Conservation (phyloP, 495 filamentous ascomycete genomes). For the Aspergillus hancockii region DNA sequence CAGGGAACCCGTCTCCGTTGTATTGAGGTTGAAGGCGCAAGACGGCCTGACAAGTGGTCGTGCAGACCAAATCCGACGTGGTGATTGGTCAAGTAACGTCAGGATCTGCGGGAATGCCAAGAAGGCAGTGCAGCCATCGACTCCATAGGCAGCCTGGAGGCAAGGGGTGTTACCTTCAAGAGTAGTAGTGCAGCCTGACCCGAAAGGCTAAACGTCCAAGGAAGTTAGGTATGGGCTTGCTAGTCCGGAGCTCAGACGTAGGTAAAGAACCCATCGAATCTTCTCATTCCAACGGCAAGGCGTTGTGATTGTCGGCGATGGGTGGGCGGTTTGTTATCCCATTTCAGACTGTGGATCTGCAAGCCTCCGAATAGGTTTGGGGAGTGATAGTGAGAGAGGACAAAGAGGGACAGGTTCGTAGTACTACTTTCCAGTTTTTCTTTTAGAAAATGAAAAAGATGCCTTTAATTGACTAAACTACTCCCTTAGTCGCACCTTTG, state of each 20-base stretch:
- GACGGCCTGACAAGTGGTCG: slow-evolving; percentile 24
- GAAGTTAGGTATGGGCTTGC: neutral
- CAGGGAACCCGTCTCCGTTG: neutral
- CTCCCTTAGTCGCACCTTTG: no score
- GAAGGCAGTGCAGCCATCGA: slow-evolving; percentile 22
- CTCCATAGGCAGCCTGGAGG: slow-evolving; percentile 11
- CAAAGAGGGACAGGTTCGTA: neutral
- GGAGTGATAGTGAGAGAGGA: neutral
- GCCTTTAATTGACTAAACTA: neutral
- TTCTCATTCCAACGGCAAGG: slow-evolving; percentile 3
- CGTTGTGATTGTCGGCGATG: neutral
- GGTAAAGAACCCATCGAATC: neutral
- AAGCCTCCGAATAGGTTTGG: neutral
- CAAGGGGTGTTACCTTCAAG: slow-evolving; percentile 18
- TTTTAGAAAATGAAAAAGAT: neutral
- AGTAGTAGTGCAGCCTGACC: slow-evolving; percentile 7
- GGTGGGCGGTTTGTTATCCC: neutral
- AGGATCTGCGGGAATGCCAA: slow-evolving; percentile 29
- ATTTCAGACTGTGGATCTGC: slow-evolving; percentile 2
- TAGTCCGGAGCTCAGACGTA: slow-evolving; percentile 1
- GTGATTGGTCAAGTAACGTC: slow-evolving; percentile 15
- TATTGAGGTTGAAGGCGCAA: slow-evolving; percentile 14
- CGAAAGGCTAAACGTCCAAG: neutral
- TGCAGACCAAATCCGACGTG: slow-evolving; percentile 6
- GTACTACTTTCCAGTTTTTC: no score